These are phyloP conservation scores for Pythium scleroteichum DNA, from an alignment of 352 stramenopile species.

Conservation along the genomic window DNA sequence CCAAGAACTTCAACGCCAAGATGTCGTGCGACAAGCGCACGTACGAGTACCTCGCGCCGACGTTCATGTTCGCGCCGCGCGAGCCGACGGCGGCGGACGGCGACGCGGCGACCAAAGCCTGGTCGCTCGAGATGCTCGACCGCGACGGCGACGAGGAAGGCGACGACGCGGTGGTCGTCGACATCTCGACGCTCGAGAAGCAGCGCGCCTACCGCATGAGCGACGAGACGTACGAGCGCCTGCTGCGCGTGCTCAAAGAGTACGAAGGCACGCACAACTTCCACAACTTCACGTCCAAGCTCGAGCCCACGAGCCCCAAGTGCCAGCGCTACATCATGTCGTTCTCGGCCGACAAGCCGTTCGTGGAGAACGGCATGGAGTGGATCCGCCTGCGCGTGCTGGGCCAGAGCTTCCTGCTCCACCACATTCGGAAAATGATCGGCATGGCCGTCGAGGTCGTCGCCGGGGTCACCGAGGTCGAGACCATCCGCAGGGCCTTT, in stretches of 20 bases:
- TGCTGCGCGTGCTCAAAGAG: slow-evolving; percentile 58
- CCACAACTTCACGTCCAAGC: slow-evolving; percentile 97
- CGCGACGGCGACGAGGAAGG: slow-evolving; percentile 30
- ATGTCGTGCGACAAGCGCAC: slow-evolving; percentile 86
- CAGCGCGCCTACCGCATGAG: slow-evolving; percentile 78
- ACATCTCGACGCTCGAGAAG: slow-evolving; percentile 53
- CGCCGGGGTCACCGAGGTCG: slow-evolving; percentile 46
- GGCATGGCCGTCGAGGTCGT: slow-evolving; percentile 77
- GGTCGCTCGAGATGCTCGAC: slow-evolving; percentile 41
- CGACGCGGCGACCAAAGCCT: slow-evolving; percentile 19
- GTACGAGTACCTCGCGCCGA: slow-evolving; percentile 91
- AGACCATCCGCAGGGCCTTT: slow-evolving; percentile 60
- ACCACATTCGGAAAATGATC: slow-evolving; percentile 99
- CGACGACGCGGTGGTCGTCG: slow-evolving; percentile 45
- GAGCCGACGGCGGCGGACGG: not conserved
- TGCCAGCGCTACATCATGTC: slow-evolving; percentile 93
- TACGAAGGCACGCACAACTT: slow-evolving; percentile 93
- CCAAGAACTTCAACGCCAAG: slow-evolving; percentile 92
- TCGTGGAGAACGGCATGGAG: slow-evolving; percentile 90
- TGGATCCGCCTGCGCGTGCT: slow-evolving; percentile 95
- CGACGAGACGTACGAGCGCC: slow-evolving; percentile 42
- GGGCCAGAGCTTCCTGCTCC: slow-evolving; percentile 96
- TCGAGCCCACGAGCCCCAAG: slow-evolving; percentile 78
- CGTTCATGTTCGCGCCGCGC: slow-evolving; percentile 80
- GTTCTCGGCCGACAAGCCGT: slow-evolving; percentile 79